Evolutionary conservation across 148 eudicot species (phyloP), one percentile per base, ranked within the genome.

Genomic region (Pharnaceum exiguum): DNA sequence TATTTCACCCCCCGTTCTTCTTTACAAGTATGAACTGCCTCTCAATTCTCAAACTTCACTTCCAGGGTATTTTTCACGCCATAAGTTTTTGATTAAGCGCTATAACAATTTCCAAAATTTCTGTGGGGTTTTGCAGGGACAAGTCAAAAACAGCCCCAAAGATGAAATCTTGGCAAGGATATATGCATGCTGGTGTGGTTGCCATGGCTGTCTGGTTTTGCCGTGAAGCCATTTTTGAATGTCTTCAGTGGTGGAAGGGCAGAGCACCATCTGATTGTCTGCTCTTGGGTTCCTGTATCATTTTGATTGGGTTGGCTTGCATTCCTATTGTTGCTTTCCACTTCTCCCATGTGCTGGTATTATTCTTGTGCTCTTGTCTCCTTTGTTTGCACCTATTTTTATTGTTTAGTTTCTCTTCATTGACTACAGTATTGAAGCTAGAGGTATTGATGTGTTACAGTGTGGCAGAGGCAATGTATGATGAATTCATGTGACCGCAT

Each of bases 81-180:
- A 33, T 6, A 32, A 5, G 22, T 55, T 25, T 40, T 36, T 63
- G 49, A 17, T 57, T 35, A 40, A 70, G 60, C 51, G 19, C 63
- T 32, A 36, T 30, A 65, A 46, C 55, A 8, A 36, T 59, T 36
- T 57, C 24, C 37, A n/a, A n/a, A n/a, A n/a, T n/a, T n/a, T n/a
- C n/a, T 13, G 28, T 51, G 59, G 66, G 25, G 55, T 35, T 52
- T 70, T 69, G 65, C 83, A 93, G 98, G 76, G 96, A 93, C 47
- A 83, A 78, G 74, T 71, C 83, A 51, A 81, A 77, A 85, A 68
- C 85, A 49, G 81, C 83, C 60, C 75, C 98, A 66, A 93, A 88
- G 81, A 93, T 93, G 98, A 88, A 85, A 70, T 86, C 83, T 37
- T 85, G 88, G 90, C 96, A 93, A 72, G 98, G 90, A 57, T 93